Conservation (phyloP, 352 stramenopile species). For the Pythium grandisporangium region DNA sequence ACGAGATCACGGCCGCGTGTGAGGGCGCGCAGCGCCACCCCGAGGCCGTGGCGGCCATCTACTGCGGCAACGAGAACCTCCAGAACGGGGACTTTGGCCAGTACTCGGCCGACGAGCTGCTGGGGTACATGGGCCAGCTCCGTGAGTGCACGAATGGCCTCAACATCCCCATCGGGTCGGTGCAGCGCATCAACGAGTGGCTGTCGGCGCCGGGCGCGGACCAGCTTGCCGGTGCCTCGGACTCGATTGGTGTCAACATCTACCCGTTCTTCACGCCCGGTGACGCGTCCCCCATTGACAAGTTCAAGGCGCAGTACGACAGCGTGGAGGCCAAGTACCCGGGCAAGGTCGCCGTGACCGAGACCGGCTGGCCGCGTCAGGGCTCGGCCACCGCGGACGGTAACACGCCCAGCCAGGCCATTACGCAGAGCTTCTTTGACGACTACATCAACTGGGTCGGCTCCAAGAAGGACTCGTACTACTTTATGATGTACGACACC, state of each 20-base stretch:
- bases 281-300: conserved; percentile 20
- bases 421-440: conserved; percentile 29
- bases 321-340: conserved; percentile 29
- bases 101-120: conserved; percentile 14
- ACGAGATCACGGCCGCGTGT: conserved; percentile 20
- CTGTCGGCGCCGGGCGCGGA: conserved; percentile 20
- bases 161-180: conserved; percentile 23
- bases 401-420: conserved; percentile 30
- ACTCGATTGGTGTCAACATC: conserved; percentile 48
- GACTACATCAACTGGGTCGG: conserved; percentile 31
- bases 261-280: conserved; percentile 66
- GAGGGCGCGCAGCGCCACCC: conserved; percentile 16
- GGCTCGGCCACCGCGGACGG: conserved; percentile 13
- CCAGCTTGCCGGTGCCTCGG: conserved; percentile 14
- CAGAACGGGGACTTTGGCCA: conserved; percentile 15
- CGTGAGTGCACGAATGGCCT: conserved; percentile 16
- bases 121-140: conserved; percentile 17
- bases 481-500: conserved; percentile 61
- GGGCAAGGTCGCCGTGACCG: conserved; percentile 27
- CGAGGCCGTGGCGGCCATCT: conserved; percentile 17
- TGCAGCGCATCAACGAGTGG: conserved; percentile 66
- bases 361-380: conserved; percentile 45
- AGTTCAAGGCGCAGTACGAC: conserved; percentile 39
- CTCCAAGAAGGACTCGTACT: conserved; percentile 23
- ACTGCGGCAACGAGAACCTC: conserved; percentile 33